phyloP scores from a whole-genome alignment of 163 green algal genomes.

The Scenedesmus sp. region DNA sequence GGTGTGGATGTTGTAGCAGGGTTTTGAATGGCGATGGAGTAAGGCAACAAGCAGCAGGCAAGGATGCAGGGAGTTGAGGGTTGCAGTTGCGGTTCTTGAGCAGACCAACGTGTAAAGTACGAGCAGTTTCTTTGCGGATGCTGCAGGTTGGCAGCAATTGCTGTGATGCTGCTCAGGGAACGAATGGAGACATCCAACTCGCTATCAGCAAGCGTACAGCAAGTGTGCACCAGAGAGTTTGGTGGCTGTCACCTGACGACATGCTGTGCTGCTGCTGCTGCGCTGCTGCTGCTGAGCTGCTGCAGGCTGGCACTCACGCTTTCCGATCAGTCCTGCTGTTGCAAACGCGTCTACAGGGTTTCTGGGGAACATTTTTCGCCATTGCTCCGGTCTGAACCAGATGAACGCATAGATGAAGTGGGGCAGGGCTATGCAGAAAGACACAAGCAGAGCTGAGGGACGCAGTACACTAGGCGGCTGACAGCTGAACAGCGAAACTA shows the following conservation, averaged over 20 bases:
- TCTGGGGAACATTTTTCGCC: slow-evolving; percentile 69
- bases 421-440: slow-evolving; percentile 69
- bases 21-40: no score
- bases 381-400: slow-evolving; percentile 74
- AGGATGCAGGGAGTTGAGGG: no score
- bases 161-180: no score
- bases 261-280: neutral
- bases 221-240: neutral
- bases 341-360: slow-evolving; percentile 65
- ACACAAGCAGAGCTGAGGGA: neutral
- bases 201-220: neutral
- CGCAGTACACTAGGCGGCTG: slow-evolving; percentile 5
- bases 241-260: neutral
- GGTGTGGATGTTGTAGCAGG: no score
- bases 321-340: slow-evolving; percentile 54
- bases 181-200: no score
- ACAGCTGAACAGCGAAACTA: neutral
- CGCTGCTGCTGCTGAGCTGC: neutral
- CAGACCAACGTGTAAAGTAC: no score
- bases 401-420: slow-evolving; percentile 87
- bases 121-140: no score
- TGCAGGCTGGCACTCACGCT: slow-evolving; percentile 56
- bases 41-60: no score
- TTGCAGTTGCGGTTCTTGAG: no score
- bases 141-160: no score